Evolutionary conservation across 2,329 filamentous ascomycete genomes (phyloP), one percentile per base, ranked within the genome.

Genomic region (Blastomyces emzantsi): DNA sequence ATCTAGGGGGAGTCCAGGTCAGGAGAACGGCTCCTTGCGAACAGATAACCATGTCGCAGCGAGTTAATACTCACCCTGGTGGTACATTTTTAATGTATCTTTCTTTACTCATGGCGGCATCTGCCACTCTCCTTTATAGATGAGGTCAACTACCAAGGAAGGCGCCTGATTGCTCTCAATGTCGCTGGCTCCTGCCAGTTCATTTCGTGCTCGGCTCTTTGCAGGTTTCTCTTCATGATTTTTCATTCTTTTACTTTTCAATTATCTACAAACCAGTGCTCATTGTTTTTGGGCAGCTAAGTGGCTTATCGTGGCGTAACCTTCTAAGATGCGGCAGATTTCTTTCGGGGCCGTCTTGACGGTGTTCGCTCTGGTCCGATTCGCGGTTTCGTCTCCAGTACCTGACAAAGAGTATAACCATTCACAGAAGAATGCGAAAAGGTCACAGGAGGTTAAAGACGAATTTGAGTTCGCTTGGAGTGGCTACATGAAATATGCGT

Each of bases 401-500:
- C 47, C 43, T n/a, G 25, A 54, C 22, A 59, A 45, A 39, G 30
- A 25, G 55, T 25, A 57, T 22, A n/a, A 2, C 43, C 30, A 8
- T 41, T 9, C 25, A 11, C 41, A 22, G 13, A 52, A 36, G 25
- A 41, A 45, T 39, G 15, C 15, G 2, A 7, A 56, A 25, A 74
- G 85, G 67, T 82, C 86, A 15, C 78, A 80, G 59, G 84, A 85
- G 1, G 84, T 92, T 62, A 87, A 85, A 72, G 82, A 85, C 62
- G 86, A 86, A 0, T 93, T 92, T 70, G 80, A 83, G 64, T 82
- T 82, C 69, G 87, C 88, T 2, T 92, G 89, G 88, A 76, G 86
- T 64, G 88, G 87, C 1, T 93, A 93, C 73, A 83, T 85, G 70
- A 77, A 84, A 75, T 85, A 90, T 75, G 90, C 90, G 0, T 92